Conservation (phyloP, 2,329 filamentous ascomycete genomes). For the Colletotrichum agaves region DNA sequence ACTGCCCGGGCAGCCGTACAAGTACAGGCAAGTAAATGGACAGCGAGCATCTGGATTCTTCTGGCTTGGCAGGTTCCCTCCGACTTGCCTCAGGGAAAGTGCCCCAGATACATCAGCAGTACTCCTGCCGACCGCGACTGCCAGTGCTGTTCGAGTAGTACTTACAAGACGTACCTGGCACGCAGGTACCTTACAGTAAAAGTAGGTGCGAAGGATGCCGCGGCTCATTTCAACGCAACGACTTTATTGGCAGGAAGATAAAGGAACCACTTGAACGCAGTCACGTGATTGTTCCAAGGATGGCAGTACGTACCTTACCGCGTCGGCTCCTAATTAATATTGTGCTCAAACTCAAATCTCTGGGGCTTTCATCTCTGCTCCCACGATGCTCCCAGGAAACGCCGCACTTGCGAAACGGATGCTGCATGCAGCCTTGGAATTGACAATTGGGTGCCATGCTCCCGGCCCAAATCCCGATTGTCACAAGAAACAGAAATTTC, state of each 20-base stretch:
- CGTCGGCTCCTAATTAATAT: no score
- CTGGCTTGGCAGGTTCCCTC: slow-evolving; percentile 30
- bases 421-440: slow-evolving; percentile 30
- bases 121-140: no score
- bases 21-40: not conserved
- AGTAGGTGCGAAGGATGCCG: no score
- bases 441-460: not conserved
- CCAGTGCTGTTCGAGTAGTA: no score
- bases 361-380: slow-evolving; percentile 14
- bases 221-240: not conserved
- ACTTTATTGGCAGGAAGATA: not conserved
- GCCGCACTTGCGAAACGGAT: slow-evolving; percentile 17
- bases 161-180: no score
- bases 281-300: not conserved
- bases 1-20: slow-evolving; percentile 14
- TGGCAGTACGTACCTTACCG: not conserved
- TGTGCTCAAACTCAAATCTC: slow-evolving; percentile 29
- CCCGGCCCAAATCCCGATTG: not conserved
- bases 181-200: no score
- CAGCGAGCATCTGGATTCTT: slow-evolving; percentile 6
- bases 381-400: slow-evolving; percentile 24
- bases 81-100: slow-evolving; percentile 11
- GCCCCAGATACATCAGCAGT: slow-evolving; percentile 7
- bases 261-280: not conserved
- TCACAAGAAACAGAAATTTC: slow-evolving; percentile 20